Evolutionary conservation across 176 grass and related monocot genomes (phyloP), one percentile per base, ranked within the genome.

Genomic region (Oryza punctata): DNA sequence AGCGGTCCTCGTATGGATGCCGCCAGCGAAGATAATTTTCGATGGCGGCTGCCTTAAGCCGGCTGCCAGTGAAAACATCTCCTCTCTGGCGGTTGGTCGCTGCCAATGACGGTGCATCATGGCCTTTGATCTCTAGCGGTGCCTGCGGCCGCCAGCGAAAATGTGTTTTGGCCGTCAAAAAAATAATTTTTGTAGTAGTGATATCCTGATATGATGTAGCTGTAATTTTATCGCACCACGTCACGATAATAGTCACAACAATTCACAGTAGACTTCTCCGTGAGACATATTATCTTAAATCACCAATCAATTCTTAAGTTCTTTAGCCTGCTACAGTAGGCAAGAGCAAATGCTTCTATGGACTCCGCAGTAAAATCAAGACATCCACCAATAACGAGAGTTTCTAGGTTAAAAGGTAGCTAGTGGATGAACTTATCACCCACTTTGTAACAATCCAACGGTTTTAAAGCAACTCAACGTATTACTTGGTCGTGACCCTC

Each of bases 261-360:
- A 81, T 80, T 83, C 87, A 78, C 91, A 98, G 7, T 90, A 95
- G 52, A 23, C 40, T 82, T 70, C 47, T 77, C 74, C 92, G 77
- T 23, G 87, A 88, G n/a, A 60, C 29, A 87, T 21, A 91, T 95
- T 83, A 95, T 76, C 69, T 98, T 92, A 19, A 83, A 81, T 74
- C 93, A 95, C 85, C 93, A 90, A 25, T 92, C 74, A 72, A 98
- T 89, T 76, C 80, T 87, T 84, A 95, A 73, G 21, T 64, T 83
- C 78, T 60, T 90, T 47, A 98, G 74, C 66, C 77, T 95, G 49
- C 74, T 60, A 28, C 79, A 78, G 63, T 91, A 95, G 19, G 83
- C 88, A 73, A 87, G 65, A 65, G 85, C 83, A 16, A 98, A 69
- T 32, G 79, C 77, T 90, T 78, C 60, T 79, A 95, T 54, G 45